Evolutionary conservation across 805 yeast species (phyloP), one percentile per base, ranked within the genome.

Genomic region (Lipomyces yamadae): DNA sequence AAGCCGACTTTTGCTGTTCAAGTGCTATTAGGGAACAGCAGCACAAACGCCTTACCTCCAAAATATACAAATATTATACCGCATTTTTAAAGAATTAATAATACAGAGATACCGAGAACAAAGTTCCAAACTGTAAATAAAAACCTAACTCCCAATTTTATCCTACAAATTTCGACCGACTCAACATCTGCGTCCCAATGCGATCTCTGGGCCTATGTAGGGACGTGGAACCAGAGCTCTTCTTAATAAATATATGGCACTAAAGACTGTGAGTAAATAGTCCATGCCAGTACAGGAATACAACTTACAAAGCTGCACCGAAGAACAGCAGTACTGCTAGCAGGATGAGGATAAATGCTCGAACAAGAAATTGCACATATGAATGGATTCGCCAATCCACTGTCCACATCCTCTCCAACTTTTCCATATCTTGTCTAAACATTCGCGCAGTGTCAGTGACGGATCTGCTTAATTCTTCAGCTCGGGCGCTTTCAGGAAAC

Each of bases 391-490:
- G 18, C 34, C 55, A 29, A 32, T 52, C 55, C 32, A 52, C 32
- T 24, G 34, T 29, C 55, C 55, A 52, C 55, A 52, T 32, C 15
- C 34, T 32, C 30, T 52, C 34, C 55, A 52, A 15, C 55, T 52
- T n/a, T 32, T 52, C 55, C 55, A 52, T 6, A 52, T 52, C 34
- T 5, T 52, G 34, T 29, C 55, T 52, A 24, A 52, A 52, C 48
- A 15, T n/a, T 42, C 48, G 7, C 10, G 55, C 55, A 6, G 34
- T 18, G 15, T 29, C 34, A 34, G n/a, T 32, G 10, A 10, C 34
- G 55, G 15, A 52, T 7, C 32, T 52, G 34, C 15, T 32, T 13
- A 52, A 29, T 10, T 24, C 8, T 32, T 52, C 55, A 29, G 34
- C 34, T 52, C 15, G 34, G 34, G 18, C 34, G 32, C 34, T 32